Evolutionary conservation across 805 yeast species (phyloP).

Genomic region (Candida maltosa): DNA sequence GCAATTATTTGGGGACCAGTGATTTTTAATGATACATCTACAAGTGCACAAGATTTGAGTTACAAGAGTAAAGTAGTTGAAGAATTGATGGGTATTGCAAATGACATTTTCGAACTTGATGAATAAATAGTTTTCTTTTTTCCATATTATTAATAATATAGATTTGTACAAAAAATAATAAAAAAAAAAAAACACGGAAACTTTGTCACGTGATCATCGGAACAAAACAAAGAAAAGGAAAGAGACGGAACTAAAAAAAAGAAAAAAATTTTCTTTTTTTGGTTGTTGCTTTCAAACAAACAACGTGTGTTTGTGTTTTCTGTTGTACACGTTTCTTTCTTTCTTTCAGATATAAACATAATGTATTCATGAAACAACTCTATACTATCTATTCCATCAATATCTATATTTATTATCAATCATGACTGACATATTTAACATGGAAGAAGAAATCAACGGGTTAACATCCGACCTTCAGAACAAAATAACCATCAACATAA

Average conservation of each 20-base stretch:
- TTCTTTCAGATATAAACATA: constrained; percentile 1
- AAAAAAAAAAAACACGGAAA: too few relatives aligned
- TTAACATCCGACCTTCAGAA: constrained; percentile 1
- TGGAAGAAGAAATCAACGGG: constrained; percentile 34
- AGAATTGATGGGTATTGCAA: constrained; percentile 78
- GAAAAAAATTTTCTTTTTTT: too few relatives aligned
- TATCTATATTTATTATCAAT: constrained; percentile 2
- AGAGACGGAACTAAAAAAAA: too few relatives aligned
- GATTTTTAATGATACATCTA: constrained; percentile 62
- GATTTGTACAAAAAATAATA: too few relatives aligned
- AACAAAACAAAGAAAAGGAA: too few relatives aligned
- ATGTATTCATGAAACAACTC: too few relatives aligned
- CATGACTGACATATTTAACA: constrained; percentile 33
- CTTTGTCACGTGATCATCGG: too few relatives aligned
- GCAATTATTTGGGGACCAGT: constrained; percentile 97
- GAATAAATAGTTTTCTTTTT: constrained; percentile 11
- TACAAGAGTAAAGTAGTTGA: constrained; percentile 78
- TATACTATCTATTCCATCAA: too few relatives aligned
- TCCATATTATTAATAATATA: constrained; percentile 17
- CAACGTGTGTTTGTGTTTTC: too few relatives aligned
- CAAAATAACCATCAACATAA: background rate
- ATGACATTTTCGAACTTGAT: constrained; percentile 60
- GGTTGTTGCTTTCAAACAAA: too few relatives aligned
- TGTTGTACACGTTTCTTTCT: too few relatives aligned
- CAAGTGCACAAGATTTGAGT: constrained; percentile 69